These are phyloP conservation scores for Quillaja saponaria DNA, from an alignment of 306 rosid species.

Conservation along the genomic window DNA sequence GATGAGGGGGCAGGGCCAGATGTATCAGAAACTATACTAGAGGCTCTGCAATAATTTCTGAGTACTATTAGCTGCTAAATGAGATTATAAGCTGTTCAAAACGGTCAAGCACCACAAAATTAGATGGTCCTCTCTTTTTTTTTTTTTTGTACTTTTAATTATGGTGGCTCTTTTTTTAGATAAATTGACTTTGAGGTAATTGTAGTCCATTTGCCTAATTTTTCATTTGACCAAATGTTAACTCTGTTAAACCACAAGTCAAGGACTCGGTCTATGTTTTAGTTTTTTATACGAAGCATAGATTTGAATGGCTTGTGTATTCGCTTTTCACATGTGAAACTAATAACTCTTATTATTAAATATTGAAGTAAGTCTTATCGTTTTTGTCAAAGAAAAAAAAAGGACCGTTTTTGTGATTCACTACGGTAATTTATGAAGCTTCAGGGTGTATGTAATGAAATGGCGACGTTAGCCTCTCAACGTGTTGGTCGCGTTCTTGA, in stretches of 20 bases:
- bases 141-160: not conserved
- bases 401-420: not conserved
- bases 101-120: conserved; percentile 16
- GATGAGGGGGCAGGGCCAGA: conserved; percentile 7
- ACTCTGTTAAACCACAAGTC: conserved; percentile 8
- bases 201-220: conserved; percentile 29
- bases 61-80: not conserved
- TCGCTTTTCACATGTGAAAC: too few relatives aligned
- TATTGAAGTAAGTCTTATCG: too few relatives aligned
- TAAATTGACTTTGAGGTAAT: conserved; percentile 18
- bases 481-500: too few relatives aligned
- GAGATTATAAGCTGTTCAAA: conserved; percentile 7
- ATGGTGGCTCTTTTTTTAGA: conserved; percentile 28
- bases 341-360: too few relatives aligned
- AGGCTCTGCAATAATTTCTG: conserved; percentile 40
- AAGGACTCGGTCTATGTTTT: conserved; percentile 8
- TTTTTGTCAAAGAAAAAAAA: too few relatives aligned
- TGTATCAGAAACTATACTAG: conserved; percentile 15
- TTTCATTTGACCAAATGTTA: conserved; percentile 12
- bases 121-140: conserved; percentile 11
- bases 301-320: not conserved
- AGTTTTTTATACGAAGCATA: not conserved
- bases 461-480: too few relatives aligned
- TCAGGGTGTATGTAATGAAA: too few relatives aligned
- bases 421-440: too few relatives aligned